These are phyloP conservation scores for Astrephomene gubernaculifera DNA, from an alignment of 139 green algal species.

Conservation along the genomic window DNA sequence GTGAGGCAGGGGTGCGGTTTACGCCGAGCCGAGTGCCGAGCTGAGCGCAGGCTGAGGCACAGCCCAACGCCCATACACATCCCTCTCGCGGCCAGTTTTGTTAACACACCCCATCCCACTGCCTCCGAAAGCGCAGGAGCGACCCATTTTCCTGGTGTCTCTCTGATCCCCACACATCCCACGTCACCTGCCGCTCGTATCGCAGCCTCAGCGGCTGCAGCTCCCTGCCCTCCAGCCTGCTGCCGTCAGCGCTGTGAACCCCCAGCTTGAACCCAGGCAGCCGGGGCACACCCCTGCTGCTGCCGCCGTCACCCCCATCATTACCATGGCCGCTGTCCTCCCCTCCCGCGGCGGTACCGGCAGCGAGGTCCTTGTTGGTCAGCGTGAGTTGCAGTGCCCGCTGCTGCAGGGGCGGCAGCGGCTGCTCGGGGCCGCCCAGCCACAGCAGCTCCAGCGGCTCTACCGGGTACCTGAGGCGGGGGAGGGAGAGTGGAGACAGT, in stretches of 20 bases:
- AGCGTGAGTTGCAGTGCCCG: background rate
- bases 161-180: too few relatives aligned
- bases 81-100: too few relatives aligned
- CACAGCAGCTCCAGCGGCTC: slow-evolving; percentile 25
- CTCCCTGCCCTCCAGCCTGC: background rate
- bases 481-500: background rate
- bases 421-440: background rate
- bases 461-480: slow-evolving; percentile 9
- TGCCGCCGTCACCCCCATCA: background rate
- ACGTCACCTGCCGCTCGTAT: background rate
- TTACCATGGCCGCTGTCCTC: too few relatives aligned
- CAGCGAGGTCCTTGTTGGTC: background rate
- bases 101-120: too few relatives aligned
- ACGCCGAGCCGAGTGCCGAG: too few relatives aligned
- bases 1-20: too few relatives aligned
- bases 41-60: too few relatives aligned
- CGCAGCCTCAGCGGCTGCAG: slow-evolving; percentile 8
- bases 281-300: background rate
- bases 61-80: too few relatives aligned
- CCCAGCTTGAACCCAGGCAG: background rate
- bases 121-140: too few relatives aligned
- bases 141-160: too few relatives aligned
- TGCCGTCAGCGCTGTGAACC: slow-evolving; percentile 11
- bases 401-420: background rate
- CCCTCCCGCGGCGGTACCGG: too few relatives aligned